Evolutionary conservation across 2,329 filamentous ascomycete genomes (phyloP).

Genomic region (Harringtonia lauricola): DNA sequence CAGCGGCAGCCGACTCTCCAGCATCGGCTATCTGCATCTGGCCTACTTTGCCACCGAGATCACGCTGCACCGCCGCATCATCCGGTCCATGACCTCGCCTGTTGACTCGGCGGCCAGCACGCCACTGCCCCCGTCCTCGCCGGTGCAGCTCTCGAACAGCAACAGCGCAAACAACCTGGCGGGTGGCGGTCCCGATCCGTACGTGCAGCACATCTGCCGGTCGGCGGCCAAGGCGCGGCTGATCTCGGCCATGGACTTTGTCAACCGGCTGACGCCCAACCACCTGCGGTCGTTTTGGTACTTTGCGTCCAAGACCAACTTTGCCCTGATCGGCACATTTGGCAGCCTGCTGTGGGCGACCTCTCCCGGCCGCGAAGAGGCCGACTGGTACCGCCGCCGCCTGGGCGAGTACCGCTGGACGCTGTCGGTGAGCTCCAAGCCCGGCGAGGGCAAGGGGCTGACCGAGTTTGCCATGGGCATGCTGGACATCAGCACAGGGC

Average conservation of each 20-base stretch:
- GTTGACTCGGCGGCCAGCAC: constrained; percentile 24
- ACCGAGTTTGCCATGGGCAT: constrained; percentile 68
- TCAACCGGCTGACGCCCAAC: constrained; percentile 77
- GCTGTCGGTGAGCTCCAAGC: constrained; percentile 71
- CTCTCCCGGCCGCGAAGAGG: constrained; percentile 76
- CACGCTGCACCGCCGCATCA: constrained; percentile 81
- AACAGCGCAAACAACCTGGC: constrained; percentile 9
- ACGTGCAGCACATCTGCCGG: constrained; percentile 84
- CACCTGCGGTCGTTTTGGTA: constrained; percentile 92
- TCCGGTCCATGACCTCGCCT: constrained; percentile 58
- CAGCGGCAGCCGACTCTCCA: constrained; percentile 38
- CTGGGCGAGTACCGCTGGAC: constrained; percentile 92
- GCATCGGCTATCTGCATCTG: constrained; percentile 71
- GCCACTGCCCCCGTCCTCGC: constrained; percentile 5
- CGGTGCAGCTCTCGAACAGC: constrained; percentile 11
- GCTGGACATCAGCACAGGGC: constrained; percentile 59
- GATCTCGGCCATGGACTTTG: constrained; percentile 95
- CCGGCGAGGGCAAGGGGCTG: constrained; percentile 43
- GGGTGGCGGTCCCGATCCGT: constrained; percentile 47
- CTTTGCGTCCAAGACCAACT: constrained; percentile 79
- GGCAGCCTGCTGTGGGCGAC: constrained; percentile 84
- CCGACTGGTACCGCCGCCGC: constrained; percentile 80
- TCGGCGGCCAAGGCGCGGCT: constrained; percentile 87
- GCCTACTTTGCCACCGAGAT: constrained; percentile 94
- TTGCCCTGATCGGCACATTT: constrained; percentile 90